phyloP scores from a whole-genome alignment of 306 rosid genomes.

The Begonia loranthoides region DNA sequence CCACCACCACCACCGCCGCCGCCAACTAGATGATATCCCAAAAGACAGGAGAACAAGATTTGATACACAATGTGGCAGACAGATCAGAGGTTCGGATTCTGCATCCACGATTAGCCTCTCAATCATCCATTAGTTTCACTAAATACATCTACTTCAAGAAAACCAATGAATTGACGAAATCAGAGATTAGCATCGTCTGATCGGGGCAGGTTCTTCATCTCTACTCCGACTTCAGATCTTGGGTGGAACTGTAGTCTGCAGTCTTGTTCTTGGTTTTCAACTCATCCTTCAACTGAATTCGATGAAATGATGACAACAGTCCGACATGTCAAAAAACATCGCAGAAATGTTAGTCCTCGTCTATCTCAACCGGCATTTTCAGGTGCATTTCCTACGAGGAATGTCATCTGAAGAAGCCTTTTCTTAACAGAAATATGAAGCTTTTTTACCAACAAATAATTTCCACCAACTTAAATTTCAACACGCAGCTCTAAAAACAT shows the following conservation, averaged over 20 bases:
- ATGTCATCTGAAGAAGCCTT: no score
- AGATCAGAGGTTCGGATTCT: no score
- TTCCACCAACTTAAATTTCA: no score
- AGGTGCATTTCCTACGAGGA: no score
- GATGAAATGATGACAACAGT: conserved; percentile 9
- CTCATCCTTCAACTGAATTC: conserved; percentile 67
- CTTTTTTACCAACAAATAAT: no score
- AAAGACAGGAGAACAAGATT: no score
- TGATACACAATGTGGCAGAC: no score
- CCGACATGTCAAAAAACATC: background rate
- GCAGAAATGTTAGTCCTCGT: no score
- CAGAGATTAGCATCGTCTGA: conserved; percentile 2
- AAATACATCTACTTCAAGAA: conserved; percentile 19
- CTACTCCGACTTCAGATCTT: conserved; percentile 39
- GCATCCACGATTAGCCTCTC: background rate
- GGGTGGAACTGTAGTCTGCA: conserved; percentile 20
- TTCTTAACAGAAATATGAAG: no score
- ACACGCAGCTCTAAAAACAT: no score
- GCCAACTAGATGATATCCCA: no score
- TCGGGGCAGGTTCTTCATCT: background rate
- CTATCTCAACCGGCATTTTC: background rate
- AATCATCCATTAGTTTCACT: conserved; percentile 3
- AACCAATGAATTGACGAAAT: conserved; percentile 14
- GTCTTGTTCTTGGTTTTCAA: conserved; percentile 29
- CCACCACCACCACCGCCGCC: no score